Evolutionary conservation across 495 filamentous ascomycete genomes (phyloP), one percentile per base, ranked within the genome.

Genomic region (Apodospora peruviana): DNA sequence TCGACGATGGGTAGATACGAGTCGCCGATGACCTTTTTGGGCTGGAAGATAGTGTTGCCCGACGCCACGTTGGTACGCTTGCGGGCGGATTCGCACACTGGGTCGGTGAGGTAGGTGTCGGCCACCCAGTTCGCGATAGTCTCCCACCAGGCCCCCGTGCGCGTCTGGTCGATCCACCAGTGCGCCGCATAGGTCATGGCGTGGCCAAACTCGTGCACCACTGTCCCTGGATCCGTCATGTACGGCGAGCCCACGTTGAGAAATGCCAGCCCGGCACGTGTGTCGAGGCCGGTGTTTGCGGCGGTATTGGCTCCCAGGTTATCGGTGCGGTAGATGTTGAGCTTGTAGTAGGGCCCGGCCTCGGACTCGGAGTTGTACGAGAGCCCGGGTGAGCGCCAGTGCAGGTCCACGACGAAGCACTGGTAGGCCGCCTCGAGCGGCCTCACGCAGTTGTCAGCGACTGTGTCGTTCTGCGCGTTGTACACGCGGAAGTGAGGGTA

Each of bases 101-200:
- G 51, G 0, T 65, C 67, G 0, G 71, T 71, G 46, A 72, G 54
- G 50, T 70, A 74, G 2, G 62, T 67, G 43, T 74, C 71, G 10
- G 71, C 70, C 17, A 74, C 68, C 43, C 68, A 74, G 34, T 74
- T 66, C 1, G 71, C 71, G 2, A 71, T 50, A 4, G 71, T 65
- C 45, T 74, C 71, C 71, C 71, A 74, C 70, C 70, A 73, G 0
- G 71, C 71, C 2, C 71, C 71, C 0, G 71, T 74, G 1, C 68
- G 51, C 4, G 43, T 54, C 36, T 74, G 70, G 49, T 74, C 55
- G 43, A 73, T 62, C 71, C 71, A 74, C 32, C 60, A 68, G 16
- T 59, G 49, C 45, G 65, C 69, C 8, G 56, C 53, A 39, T 73
- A 74, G 0, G 66, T 69, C 34, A 74, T 54, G 1, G 65, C 68